Percentiles rank a stretch among this genome's conserved stretches.
phyloP scores from a whole-genome alignment of 768 basidiomycete genomes.

The Suillus clintonianus region DNA sequence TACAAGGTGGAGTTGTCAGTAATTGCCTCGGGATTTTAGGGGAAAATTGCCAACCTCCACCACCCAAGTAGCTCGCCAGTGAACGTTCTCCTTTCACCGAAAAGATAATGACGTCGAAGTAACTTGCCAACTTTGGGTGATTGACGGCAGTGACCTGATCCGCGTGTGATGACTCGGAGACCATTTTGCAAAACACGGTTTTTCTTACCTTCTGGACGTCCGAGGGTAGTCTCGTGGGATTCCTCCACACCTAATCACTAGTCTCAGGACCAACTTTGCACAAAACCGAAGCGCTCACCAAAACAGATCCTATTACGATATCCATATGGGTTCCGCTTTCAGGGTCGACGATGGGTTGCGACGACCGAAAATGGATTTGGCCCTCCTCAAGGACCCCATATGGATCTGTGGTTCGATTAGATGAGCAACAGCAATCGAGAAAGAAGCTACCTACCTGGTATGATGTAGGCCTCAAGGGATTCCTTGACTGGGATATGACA shows the following conservation, averaged over 20 bases:
- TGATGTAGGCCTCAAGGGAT: slow-evolving; percentile 59
- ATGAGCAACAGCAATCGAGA: neutral
- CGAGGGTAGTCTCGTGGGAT: slow-evolving; percentile 70
- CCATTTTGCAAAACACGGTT: neutral
- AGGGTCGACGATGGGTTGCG: slow-evolving; percentile 31
- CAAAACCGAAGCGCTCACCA: slow-evolving; percentile 45
- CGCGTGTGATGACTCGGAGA: neutral
- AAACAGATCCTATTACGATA: slow-evolving; percentile 54
- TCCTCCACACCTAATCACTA: slow-evolving; percentile 44
- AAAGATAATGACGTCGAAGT: slow-evolving; percentile 62
- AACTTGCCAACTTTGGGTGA: slow-evolving; percentile 46
- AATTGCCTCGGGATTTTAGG: neutral
- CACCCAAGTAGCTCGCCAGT: slow-evolving; percentile 66
- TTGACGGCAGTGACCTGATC: slow-evolving; percentile 61
- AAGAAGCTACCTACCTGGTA: slow-evolving; percentile 54
- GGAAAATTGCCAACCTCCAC: slow-evolving; percentile 56
- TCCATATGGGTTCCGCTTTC: slow-evolving; percentile 40
- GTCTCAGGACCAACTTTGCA: neutral
- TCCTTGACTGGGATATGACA: slow-evolving; percentile 58
- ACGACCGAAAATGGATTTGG: slow-evolving; percentile 59
- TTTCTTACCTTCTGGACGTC: slow-evolving; percentile 67
- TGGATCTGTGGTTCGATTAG: slow-evolving; percentile 51
- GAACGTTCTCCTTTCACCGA: slow-evolving; percentile 54
- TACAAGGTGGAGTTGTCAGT: slow-evolving; percentile 24
- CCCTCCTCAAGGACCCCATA: slow-evolving; percentile 58